phyloP scores from a whole-genome alignment of 2,329 filamentous ascomycete genomes.

The Orbilia ellipsospora region DNA sequence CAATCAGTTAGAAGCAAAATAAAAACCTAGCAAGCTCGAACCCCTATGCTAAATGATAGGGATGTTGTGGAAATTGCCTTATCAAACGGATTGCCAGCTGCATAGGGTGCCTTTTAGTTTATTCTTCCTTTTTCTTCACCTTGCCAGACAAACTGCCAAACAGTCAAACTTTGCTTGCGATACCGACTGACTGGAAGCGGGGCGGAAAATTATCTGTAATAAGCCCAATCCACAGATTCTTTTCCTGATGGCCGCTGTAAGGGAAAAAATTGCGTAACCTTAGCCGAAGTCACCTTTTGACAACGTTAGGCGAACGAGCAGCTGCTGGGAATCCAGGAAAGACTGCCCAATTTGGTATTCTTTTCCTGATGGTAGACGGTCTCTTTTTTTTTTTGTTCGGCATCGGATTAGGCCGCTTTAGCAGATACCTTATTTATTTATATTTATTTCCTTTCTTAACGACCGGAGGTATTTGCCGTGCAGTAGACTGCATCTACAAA shows the following conservation, averaged over 20 bases:
- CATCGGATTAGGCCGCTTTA: conserved; percentile 41
- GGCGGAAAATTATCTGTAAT: conserved; percentile 46
- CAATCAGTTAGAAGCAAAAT: conserved; percentile 22
- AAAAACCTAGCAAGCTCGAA: conserved; percentile 17
- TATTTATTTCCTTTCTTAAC: no score
- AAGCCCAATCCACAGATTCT: conserved; percentile 29
- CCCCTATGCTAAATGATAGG: conserved; percentile 22
- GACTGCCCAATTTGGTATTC: conserved; percentile 3
- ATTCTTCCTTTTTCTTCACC: conserved; percentile 5
- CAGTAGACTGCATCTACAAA: background rate
- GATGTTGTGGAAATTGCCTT: conserved; percentile 44
- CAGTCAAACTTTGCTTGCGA: conserved; percentile 16
- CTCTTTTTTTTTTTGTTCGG: conserved; percentile 4
- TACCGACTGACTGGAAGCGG: conserved; percentile 53
- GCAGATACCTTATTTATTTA: conserved; percentile 11
- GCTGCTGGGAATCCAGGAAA: background rate
- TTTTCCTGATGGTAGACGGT: conserved; percentile 18
- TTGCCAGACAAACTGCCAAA: conserved; percentile 19
- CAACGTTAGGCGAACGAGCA: conserved; percentile 41
- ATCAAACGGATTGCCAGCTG: conserved; percentile 40
- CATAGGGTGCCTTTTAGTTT: conserved; percentile 9
- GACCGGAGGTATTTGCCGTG: background rate
- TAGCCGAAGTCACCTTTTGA: conserved; percentile 44
- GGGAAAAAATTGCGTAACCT: conserved; percentile 52
- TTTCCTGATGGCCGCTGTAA: conserved; percentile 19